Evolutionary conservation across 768 basidiomycete genomes (phyloP).

Genomic region (Tylopilus plumbeoviolaceoides): DNA sequence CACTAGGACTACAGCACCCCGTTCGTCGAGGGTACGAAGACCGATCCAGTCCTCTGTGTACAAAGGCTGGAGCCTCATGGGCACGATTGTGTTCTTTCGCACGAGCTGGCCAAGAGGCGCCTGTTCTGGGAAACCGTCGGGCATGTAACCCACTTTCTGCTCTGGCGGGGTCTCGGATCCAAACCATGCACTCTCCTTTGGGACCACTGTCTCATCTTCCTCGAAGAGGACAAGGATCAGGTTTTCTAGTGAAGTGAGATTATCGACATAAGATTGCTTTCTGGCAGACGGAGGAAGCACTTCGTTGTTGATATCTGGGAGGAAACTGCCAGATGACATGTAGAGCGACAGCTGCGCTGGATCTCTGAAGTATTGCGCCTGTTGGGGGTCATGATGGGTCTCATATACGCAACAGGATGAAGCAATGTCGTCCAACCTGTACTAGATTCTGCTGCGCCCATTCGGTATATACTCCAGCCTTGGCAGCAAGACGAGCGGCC

Average conservation of each 20-base stretch:
- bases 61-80: constrained; percentile 69
- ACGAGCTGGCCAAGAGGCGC: constrained; percentile 1
- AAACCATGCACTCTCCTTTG: constrained; percentile 86
- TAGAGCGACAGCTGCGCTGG: constrained; percentile 56
- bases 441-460: constrained; percentile 78
- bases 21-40: constrained; percentile 63
- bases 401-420: background rate
- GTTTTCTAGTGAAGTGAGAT: constrained; percentile 57
- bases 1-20: constrained; percentile 56
- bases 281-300: constrained; percentile 36
- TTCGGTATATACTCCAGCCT: constrained; percentile 59
- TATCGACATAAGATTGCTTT: constrained; percentile 57
- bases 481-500: constrained; percentile 56
- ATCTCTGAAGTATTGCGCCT: constrained; percentile 90
- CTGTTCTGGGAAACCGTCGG: constrained; percentile 11
- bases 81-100: constrained; percentile 43
- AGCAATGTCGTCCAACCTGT: constrained; percentile 43
- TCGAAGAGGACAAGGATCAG: constrained; percentile 74
- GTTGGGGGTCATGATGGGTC: background rate
- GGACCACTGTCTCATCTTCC: constrained; percentile 72
- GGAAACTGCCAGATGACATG: constrained; percentile 57
- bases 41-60: constrained; percentile 85
- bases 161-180: constrained; percentile 55
- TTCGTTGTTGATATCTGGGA: constrained; percentile 80
- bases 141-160: constrained; percentile 23